These are phyloP conservation scores for Lonicera japonica DNA, from an alignment of 129 eudicot species.

Conservation along the genomic window DNA sequence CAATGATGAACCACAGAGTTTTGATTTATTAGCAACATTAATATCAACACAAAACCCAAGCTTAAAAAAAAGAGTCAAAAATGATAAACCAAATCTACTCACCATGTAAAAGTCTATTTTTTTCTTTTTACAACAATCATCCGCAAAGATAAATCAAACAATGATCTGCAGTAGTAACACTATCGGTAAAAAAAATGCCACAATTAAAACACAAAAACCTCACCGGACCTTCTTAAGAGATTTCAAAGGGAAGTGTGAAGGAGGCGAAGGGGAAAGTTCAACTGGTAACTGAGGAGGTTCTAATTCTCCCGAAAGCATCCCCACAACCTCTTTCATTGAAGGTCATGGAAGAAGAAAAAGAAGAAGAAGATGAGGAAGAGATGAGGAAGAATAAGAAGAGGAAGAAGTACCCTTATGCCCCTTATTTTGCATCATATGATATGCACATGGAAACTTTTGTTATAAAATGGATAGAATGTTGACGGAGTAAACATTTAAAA, in stretches of 20 bases:
- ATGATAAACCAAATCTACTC: neutral
- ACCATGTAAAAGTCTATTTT: conserved; percentile 21
- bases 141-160: conserved; percentile 24
- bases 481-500: too few species aligned
- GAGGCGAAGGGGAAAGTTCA: conserved; percentile 73
- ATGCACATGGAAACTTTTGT: too few species aligned
- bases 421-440: too few species aligned
- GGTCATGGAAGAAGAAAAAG: too few species aligned
- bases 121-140: conserved; percentile 23
- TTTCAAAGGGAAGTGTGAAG: conserved; percentile 47
- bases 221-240: conserved; percentile 65
- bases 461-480: too few species aligned
- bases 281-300: conserved; percentile 65
- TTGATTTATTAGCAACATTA: conserved; percentile 5
- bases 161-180: conserved; percentile 30
- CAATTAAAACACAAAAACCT: conserved; percentile 24
- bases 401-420: too few species aligned
- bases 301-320: conserved; percentile 76
- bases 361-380: too few species aligned
- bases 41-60: conserved; percentile 8
- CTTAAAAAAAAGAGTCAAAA: neutral
- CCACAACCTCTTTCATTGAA: conserved; percentile 94
- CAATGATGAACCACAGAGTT: conserved; percentile 1
- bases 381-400: too few species aligned
- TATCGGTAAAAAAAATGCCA: conserved; percentile 8